Base-by-base conservation (phyloP, 148 eudicot genomes). In the Fagopyrum tataricum region DNA sequence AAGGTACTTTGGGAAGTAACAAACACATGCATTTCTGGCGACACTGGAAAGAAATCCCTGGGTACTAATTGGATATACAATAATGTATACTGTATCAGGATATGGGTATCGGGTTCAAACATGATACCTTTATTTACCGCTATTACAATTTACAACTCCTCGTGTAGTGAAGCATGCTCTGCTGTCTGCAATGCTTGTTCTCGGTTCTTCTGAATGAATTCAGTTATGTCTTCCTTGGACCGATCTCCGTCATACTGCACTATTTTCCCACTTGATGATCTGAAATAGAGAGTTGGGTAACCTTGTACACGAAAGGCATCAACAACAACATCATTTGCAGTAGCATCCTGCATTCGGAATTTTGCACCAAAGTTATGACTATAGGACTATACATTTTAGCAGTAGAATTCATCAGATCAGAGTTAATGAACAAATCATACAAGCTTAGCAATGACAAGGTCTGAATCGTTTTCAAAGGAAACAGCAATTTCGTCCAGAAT, bases 401-500 rank as follows among this genome's bases (percentile, higher is more conserved):
- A 26, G 31, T 26, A 26, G 31, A 26, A 26, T 2, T 26, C 31
- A 26, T 31, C 37, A 31, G 37, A 31, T 31, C 37, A 31, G 37
- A 31, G 37, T 31, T 31, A 3, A 31, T 31, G 37, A 31, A 14
- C 13, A 14, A 1, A 4, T 44, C 91, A 87, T 84, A 89, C 94
- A 72, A 87, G 74, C 79, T 89, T 89, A n/a, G 94, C 94, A 76
- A 89, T 87, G 37, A 85, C 67, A 76, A 89, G 81, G 44, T 86
- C 88, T 20, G 64, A 70, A 77, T 87, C 86, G 68, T 52, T 79
- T 66, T 78, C 71, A 46, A 85, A 82, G 40, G 94, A 81, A 61
- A 51, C 67, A 61, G 91, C 94, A 70, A 89, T 89, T 84, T 87
- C 91, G 74, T 89, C 94, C 81, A 89, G 80, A 69, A 85, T 81